A percentile compares a stretch with the other conserved stretches of the same genome.
Evolutionary conservation across 208 protist species (phyloP).

Genomic region (Porcisia hertigi): DNA sequence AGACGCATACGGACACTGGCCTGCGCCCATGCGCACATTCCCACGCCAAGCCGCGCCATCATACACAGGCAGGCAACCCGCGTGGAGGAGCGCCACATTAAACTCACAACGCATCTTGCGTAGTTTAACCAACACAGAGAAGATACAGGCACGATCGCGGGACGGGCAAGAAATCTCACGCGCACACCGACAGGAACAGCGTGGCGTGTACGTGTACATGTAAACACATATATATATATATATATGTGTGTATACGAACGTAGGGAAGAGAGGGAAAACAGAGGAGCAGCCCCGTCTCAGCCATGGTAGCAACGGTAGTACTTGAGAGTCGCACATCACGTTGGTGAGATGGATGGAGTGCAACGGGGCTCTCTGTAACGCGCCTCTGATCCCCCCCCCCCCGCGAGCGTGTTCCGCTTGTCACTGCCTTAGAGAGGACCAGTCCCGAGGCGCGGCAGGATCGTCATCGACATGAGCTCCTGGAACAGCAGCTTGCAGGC

Average conservation of each 20-base stretch:
- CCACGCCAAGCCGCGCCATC: neutral
- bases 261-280: neutral
- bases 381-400: neutral
- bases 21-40: neutral
- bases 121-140: neutral
- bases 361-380: neutral
- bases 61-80: neutral
- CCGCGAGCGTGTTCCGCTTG: neutral
- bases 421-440: slow-evolving; percentile 32
- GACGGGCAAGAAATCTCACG: too few relatives aligned
- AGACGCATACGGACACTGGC: neutral
- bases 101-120: neutral
- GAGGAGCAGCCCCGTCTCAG: neutral
- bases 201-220: neutral
- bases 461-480: slow-evolving; percentile 99
- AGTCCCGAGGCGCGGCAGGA: slow-evolving; percentile 59
- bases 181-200: neutral
- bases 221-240: too few relatives aligned
- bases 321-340: neutral
- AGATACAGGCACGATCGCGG: neutral
- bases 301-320: neutral
- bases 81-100: neutral
- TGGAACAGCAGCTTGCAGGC: slow-evolving; percentile 99
- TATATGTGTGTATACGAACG: neutral
- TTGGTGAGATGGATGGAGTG: neutral